Percentiles rank a stretch among this genome's conserved stretches.
Conservation (phyloP, 352 stramenopile genomes). For the Pythium utonaiense region DNA sequence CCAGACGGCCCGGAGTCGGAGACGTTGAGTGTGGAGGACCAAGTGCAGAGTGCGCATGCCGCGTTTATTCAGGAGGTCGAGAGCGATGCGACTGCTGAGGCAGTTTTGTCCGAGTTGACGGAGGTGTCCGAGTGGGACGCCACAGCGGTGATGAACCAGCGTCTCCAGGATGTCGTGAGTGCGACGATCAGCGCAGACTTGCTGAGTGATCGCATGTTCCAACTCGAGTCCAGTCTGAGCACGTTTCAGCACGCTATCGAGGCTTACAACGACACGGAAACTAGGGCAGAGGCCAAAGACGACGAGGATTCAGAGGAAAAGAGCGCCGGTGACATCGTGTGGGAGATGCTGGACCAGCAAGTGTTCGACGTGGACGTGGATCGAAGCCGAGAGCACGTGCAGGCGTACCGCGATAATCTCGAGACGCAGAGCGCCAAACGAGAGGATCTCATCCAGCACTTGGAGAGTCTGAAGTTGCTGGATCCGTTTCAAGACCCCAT, state of each 20-base stretch:
- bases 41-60: slow-evolving; percentile 17
- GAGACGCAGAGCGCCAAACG: slow-evolving; percentile 62
- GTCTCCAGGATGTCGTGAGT: slow-evolving; percentile 72
- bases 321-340: slow-evolving; percentile 54
- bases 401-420: slow-evolving; percentile 73
- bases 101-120: slow-evolving; percentile 60
- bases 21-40: slow-evolving; percentile 15
- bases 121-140: slow-evolving; percentile 54
- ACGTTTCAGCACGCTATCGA: slow-evolving; percentile 67
- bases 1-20: slow-evolving; percentile 4
- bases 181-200: slow-evolving; percentile 81
- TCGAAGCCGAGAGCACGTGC: slow-evolving; percentile 60
- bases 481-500: slow-evolving; percentile 48
- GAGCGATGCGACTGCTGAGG: slow-evolving; percentile 36
- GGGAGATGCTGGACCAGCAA: slow-evolving; percentile 70
- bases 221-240: slow-evolving; percentile 76
- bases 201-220: slow-evolving; percentile 87
- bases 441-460: slow-evolving; percentile 52
- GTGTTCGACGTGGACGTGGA: slow-evolving; percentile 81
- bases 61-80: slow-evolving; percentile 35
- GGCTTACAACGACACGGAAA: slow-evolving; percentile 30
- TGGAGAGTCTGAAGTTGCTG: slow-evolving; percentile 34
- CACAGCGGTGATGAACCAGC: slow-evolving; percentile 37
- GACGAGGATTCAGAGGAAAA: slow-evolving; percentile 20
- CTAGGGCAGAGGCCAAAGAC: slow-evolving; percentile 16